Evolutionary conservation across 345 rosid genomes (phyloP).

Genomic region (Eucalyptus coolabah): DNA sequence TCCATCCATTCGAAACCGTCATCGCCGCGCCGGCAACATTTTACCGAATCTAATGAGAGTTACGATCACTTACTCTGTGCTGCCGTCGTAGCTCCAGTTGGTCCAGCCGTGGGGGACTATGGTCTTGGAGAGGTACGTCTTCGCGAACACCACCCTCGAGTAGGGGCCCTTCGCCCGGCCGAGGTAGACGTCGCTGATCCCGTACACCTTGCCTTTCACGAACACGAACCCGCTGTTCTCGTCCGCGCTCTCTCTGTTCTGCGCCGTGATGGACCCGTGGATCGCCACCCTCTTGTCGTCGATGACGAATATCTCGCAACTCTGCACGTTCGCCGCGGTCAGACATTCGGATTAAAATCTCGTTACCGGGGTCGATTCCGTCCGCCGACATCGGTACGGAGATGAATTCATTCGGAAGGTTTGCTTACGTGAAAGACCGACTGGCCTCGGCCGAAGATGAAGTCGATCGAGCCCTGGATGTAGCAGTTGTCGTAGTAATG

Average conservation of each 20-base stretch:
- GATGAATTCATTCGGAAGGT: neutral
- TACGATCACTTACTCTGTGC: conserved; percentile 32
- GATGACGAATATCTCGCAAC: conserved; percentile 68
- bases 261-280: conserved; percentile 78
- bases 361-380: neutral
- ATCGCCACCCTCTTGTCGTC: conserved; percentile 62
- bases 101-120: conserved; percentile 73
- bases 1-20: neutral
- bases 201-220: conserved; percentile 58
- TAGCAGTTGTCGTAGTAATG: conserved; percentile 77
- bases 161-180: conserved; percentile 78
- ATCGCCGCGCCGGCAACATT: neutral
- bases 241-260: conserved; percentile 28
- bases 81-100: conserved; percentile 64
- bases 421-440: conserved; percentile 48
- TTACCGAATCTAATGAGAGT: neutral
- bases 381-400: neutral
- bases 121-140: conserved; percentile 60
- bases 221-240: conserved; percentile 71
- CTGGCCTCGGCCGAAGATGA: conserved; percentile 88
- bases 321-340: conserved; percentile 8
- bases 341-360: neutral
- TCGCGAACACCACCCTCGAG: conserved; percentile 57
- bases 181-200: conserved; percentile 43
- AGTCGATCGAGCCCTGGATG: conserved; percentile 90